Percentiles rank a stretch among this genome's conserved stretches.
These are phyloP conservation scores for Penicillium nucicola DNA, from an alignment of 495 filamentous ascomycete genomes.

Conservation along the genomic window DNA sequence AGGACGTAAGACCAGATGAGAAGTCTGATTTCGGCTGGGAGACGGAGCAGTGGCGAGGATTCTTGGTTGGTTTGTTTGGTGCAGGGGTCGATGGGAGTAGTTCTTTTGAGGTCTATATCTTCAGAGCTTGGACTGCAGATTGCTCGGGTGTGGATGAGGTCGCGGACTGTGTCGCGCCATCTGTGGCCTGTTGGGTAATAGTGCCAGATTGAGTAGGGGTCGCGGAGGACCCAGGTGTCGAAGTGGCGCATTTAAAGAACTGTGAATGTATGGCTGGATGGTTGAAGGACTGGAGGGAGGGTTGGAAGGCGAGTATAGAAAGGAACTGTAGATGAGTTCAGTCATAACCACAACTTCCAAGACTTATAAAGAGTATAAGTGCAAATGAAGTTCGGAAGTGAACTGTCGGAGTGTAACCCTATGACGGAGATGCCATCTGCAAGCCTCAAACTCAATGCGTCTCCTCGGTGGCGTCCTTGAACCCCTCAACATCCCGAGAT, in stretches of 20 bases:
- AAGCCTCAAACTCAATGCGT: constrained; percentile 12
- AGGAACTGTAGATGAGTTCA: neutral
- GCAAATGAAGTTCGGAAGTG: too few species aligned
- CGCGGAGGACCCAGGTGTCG: constrained; percentile 44
- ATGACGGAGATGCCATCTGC: constrained; percentile 26
- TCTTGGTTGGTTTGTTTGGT: constrained; percentile 14
- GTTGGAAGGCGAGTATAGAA: neutral
- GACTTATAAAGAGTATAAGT: too few species aligned
- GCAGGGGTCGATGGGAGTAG: constrained; percentile 13
- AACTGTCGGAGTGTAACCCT: constrained; percentile 32
- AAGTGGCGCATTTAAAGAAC: constrained; percentile 40
- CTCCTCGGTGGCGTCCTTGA: constrained; percentile 7
- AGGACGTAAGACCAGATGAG: constrained; percentile 55
- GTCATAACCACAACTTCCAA: too few species aligned
- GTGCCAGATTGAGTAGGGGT: constrained; percentile 46
- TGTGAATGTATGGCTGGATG: neutral
- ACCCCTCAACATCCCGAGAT: constrained; percentile 2
- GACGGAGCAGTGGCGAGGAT: constrained; percentile 24
- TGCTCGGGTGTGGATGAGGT: constrained; percentile 36
- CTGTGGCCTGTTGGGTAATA: constrained; percentile 41
- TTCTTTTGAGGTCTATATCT: neutral
- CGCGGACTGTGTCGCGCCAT: constrained; percentile 42
- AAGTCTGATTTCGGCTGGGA: constrained; percentile 54
- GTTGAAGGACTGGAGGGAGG: neutral
- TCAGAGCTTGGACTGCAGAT: constrained; percentile 40